Evolutionary conservation across 2,329 filamentous ascomycete genomes (phyloP).

Genomic region (Aspergillus quadricinctus): DNA sequence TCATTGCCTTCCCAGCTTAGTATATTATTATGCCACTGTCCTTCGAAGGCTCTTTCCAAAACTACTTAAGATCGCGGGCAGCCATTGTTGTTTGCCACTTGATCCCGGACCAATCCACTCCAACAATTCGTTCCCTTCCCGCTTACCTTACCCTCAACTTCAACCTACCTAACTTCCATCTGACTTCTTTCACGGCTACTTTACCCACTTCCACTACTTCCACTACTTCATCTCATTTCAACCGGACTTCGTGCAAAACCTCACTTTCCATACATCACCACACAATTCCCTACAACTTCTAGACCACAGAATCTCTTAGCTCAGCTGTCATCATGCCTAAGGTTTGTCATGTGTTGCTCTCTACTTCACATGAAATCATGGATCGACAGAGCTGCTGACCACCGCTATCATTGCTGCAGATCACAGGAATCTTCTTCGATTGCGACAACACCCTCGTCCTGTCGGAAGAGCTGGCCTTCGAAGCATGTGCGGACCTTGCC

Average conservation of each 20-base stretch:
- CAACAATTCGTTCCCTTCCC: not conserved
- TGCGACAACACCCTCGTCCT: slow-evolving; percentile 87
- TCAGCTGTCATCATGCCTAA: slow-evolving; percentile 28
- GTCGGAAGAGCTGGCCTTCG: slow-evolving; percentile 85
- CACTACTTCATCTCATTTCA: not conserved
- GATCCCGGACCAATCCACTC: not conserved
- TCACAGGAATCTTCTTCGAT: slow-evolving; percentile 70
- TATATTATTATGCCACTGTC: not conserved
- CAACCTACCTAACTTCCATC: not conserved
- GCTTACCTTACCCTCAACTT: not conserved
- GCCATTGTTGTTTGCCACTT: not conserved
- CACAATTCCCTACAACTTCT: not conserved
- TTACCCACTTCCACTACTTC: not conserved
- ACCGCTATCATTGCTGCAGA: slow-evolving; percentile 37
- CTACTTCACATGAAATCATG: not conserved
- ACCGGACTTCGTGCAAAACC: not conserved
- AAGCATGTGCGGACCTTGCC: slow-evolving; percentile 82
- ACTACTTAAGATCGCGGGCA: slow-evolving; percentile 1
- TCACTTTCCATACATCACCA: not conserved
- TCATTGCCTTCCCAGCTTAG: not conserved
- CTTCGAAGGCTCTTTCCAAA: not conserved
- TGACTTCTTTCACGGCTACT: not conserved
- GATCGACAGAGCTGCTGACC: slow-evolving; percentile 14
- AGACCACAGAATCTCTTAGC: not conserved
- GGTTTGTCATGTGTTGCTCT: slow-evolving; percentile 19